phyloP scores from a whole-genome alignment of 371 early-diverging fungal species.

The Mucor mucedo region DNA sequence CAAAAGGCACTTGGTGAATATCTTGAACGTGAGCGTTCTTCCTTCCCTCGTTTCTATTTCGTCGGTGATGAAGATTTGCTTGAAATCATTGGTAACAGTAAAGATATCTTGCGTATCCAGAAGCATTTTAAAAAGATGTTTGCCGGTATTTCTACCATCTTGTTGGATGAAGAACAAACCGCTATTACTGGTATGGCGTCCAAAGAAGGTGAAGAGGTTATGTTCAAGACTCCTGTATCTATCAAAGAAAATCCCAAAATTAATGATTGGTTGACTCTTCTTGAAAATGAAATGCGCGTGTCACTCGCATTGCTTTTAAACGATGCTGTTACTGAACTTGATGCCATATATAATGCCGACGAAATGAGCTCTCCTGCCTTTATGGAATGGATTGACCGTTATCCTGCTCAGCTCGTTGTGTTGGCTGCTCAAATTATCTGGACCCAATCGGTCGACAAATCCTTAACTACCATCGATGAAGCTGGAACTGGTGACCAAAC shows the following conservation, averaged over 20 bases:
- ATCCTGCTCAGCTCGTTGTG: constrained; percentile 94
- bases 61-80: constrained; percentile 99
- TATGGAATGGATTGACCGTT: constrained; percentile 87
- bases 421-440: constrained; percentile 91
- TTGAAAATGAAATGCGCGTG: constrained; percentile 92
- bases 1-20: constrained; percentile 99
- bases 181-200: constrained; percentile 87
- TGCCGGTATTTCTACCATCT: constrained; percentile 91
- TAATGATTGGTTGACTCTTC: constrained; percentile 95
- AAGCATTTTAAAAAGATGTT: constrained; percentile 99
- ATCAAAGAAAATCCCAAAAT: constrained; percentile 88
- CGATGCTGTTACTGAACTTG: constrained; percentile 74
- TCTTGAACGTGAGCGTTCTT: constrained; percentile 93
- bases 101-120: constrained; percentile 93
- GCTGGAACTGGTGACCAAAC: constrained; percentile 35
- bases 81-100: constrained; percentile 98
- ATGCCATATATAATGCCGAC: constrained; percentile 67
- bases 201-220: constrained; percentile 91
- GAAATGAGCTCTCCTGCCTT: constrained; percentile 66
- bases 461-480: constrained; percentile 57
- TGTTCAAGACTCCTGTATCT: constrained; percentile 80
- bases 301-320: constrained; percentile 81
- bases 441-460: constrained; percentile 88
- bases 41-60: constrained; percentile 99
- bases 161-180: constrained; percentile 77